Conservation (phyloP, 2,329 filamentous ascomycete species). For the Sporothrix euskadiensis region DNA sequence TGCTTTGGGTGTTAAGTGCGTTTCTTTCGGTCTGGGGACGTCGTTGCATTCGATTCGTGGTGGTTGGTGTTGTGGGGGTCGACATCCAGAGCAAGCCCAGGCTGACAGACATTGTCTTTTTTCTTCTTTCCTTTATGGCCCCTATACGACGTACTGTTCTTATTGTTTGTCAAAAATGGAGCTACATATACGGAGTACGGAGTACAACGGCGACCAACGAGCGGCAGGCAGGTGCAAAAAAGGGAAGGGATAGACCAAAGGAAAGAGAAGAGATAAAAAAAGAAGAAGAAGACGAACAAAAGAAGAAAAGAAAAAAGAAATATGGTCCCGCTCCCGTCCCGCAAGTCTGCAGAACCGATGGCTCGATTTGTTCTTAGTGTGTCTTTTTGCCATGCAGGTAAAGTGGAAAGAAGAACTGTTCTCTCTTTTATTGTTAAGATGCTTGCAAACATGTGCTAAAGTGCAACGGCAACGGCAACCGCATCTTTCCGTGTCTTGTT, state of each 20-base stretch:
- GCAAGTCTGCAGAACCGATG: background rate
- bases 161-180: background rate
- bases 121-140: background rate
- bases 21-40: background rate
- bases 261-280: background rate
- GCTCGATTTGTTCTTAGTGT: background rate
- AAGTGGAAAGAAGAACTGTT: background rate
- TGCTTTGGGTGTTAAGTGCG: background rate
- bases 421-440: too few relatives aligned
- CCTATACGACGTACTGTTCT: background rate
- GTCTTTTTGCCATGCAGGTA: background rate
- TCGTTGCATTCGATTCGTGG: background rate
- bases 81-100: background rate
- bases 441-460: too few relatives aligned
- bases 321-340: conserved; percentile 4
- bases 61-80: conserved; percentile 2
- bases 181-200: background rate
- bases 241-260: background rate
- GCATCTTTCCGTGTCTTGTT: background rate
- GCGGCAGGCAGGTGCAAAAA: background rate
- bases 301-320: background rate
- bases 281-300: background rate
- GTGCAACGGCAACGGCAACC: too few relatives aligned
- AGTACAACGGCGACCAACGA: background rate
- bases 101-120: background rate